Conservation (phyloP, 257 asterid genomes). For the Parsonsia alboflavescens region DNA sequence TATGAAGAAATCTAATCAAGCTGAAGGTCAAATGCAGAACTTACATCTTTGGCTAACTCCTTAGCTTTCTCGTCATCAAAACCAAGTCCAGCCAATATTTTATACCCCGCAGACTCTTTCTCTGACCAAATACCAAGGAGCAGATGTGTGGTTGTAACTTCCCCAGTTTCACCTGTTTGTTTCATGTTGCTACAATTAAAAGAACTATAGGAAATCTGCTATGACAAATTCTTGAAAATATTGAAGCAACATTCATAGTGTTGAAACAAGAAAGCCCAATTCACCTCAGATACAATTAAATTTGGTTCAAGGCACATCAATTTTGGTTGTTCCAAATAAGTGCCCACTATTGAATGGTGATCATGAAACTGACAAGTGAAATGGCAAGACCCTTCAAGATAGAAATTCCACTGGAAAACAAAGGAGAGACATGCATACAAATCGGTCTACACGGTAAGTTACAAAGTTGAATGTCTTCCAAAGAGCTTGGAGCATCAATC, state of each 20-base stretch:
- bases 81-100: constrained; percentile 59
- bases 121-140: constrained; percentile 83
- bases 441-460: neutral
- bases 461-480: neutral
- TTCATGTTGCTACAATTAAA: neutral
- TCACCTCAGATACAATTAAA: neutral
- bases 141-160: constrained; percentile 60
- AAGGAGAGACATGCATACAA: neutral
- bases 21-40: constrained; percentile 15
- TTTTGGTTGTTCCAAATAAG: neutral
- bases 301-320: neutral
- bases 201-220: neutral
- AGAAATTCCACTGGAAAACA: neutral
- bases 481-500: neutral
- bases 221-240: neutral
- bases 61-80: constrained; percentile 74
- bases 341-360: neutral
- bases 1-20: constrained; percentile 10
- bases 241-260: neutral
- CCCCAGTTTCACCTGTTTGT: constrained; percentile 74
- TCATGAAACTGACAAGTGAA: neutral
- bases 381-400: neutral
- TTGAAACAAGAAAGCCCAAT: neutral
- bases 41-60: constrained; percentile 70
- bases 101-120: constrained; percentile 72